A percentile compares a stretch with the other conserved stretches of the same genome.
Evolutionary conservation across 2,329 filamentous ascomycete genomes (phyloP).

Genomic region (Pochonia chlamydosporia): DNA sequence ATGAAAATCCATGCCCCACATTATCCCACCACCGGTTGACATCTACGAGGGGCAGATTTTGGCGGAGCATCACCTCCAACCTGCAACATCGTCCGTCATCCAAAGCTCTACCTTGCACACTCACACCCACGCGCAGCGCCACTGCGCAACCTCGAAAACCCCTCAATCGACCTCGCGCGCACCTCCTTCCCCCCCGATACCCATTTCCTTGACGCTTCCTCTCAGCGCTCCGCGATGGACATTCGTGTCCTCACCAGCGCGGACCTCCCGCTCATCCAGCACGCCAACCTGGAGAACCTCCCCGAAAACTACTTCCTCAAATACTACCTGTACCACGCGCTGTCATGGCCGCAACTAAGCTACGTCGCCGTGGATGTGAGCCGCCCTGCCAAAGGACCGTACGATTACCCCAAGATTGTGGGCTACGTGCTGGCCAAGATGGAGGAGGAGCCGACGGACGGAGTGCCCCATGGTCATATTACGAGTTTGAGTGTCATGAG

Average conservation of each 20-base stretch:
- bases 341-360: constrained; percentile 95
- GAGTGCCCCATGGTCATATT: constrained; percentile 91
- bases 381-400: constrained; percentile 67
- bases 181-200: neutral
- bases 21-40: too few relatives aligned
- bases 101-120: too few relatives aligned
- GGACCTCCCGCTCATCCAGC: constrained; percentile 89
- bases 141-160: too few relatives aligned
- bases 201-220: neutral
- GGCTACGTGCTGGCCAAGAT: constrained; percentile 99
- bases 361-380: constrained; percentile 94
- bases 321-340: constrained; percentile 98
- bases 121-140: too few relatives aligned
- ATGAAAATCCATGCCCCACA: too few relatives aligned
- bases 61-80: too few relatives aligned
- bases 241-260: constrained; percentile 80
- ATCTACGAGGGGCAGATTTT: too few relatives aligned
- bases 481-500: constrained; percentile 94
- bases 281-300: constrained; percentile 97
- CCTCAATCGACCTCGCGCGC: too few relatives aligned
- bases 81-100: too few relatives aligned
- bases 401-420: constrained; percentile 94
- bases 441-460: constrained; percentile 94
- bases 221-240: constrained; percentile 57
- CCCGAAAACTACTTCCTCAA: constrained; percentile 99